Base-by-base conservation (phyloP, 1,284 basidiomycete genomes). In the Leccinum fuscescens region DNA sequence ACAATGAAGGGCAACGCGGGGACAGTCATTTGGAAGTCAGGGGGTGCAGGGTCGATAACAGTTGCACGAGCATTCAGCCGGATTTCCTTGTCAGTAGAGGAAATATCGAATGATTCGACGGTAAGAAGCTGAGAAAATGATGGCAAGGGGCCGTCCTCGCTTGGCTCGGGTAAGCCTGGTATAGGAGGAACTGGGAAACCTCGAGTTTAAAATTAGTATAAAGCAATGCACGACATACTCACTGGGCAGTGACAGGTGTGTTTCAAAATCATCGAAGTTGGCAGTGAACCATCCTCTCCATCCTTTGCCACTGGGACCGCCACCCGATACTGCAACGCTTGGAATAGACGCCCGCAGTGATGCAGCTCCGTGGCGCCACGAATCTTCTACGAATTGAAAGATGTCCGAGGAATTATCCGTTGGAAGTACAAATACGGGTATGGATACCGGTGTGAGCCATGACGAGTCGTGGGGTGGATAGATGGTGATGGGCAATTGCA, bases 101-200 rank as follows among this genome's bases (percentile, higher is more conserved):
- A 75, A 22, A 91, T 71, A 44, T 75, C 72, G 69, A 92, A 89
- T 3, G 80, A 79, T 58, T 82, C 72, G 6, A 92, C 75, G 0
- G 82, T 83, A 56, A 92, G 70, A 7, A 92, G 76, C 55, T 86
- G 76, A 8, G 84, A 77, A 33, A 88, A 67, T 2, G 79, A 71
- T 8, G 88, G 88, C 5, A 87, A 77, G 3, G 83, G 80, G 1
- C 65, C 67, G 56, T 80, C 74, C 8, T 72, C 67, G 14, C 85
- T 86, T 2, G 86, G 85, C n/a, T 73, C 71, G 7, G 89, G 89
- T 12, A 90, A 73, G 3, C 87, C 87, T 55, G 88, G 86, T 14
- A 91, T 65, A 6, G 76, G 69, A 9, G 88, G 87, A 29, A 91
- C 89, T 91, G 64, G 0, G 22, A 61, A 52, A 61, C 7, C 58